Percentiles rank a stretch among this genome's conserved stretches.
Conservation (phyloP, 805 yeast genomes). For the Metschnikowia dekortorum region DNA sequence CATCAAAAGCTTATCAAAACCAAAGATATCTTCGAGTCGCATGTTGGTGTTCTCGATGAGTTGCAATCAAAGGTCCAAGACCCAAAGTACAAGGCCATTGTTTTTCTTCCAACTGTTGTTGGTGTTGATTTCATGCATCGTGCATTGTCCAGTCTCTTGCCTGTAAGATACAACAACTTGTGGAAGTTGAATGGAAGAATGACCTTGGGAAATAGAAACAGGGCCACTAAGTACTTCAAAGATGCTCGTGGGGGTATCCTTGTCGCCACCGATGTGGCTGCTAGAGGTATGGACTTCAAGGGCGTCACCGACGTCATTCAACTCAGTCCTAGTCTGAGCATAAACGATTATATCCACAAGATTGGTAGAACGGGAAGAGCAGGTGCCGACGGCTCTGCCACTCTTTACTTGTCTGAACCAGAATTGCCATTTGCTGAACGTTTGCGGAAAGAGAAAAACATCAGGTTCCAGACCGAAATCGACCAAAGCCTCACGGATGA, state of each 20-base stretch:
- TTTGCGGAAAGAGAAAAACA: slow-evolving; percentile 47
- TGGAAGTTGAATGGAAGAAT: slow-evolving; percentile 66
- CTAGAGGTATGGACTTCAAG: slow-evolving; percentile 95
- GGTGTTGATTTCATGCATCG: slow-evolving; percentile 56
- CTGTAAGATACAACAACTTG: slow-evolving; percentile 3
- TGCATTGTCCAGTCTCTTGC: slow-evolving; percentile 26
- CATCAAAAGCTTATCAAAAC: slow-evolving; percentile 62
- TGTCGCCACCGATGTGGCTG: slow-evolving; percentile 88
- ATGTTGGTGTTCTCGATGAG: slow-evolving; percentile 52
- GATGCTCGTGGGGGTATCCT: slow-evolving; percentile 47
- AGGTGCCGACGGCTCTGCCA: slow-evolving; percentile 72
- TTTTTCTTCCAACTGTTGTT: slow-evolving; percentile 76
- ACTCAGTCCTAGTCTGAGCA: slow-evolving; percentile 67
- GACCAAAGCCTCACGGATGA: slow-evolving; percentile 37
- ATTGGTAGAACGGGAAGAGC: slow-evolving; percentile 97
- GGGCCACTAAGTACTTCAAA: slow-evolving; percentile 52
- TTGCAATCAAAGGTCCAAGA: slow-evolving; percentile 32
- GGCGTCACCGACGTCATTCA: slow-evolving; percentile 82
- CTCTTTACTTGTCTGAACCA: slow-evolving; percentile 49
- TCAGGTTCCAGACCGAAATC: slow-evolving; percentile 45
- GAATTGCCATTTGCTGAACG: slow-evolving; percentile 55
- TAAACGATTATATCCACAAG: slow-evolving; percentile 84
- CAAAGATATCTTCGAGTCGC: slow-evolving; percentile 51
- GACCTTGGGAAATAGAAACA: slow-evolving; percentile 64
- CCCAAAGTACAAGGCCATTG: slow-evolving; percentile 64